Percentiles rank a stretch among this genome's conserved stretches.
Conservation (phyloP, 2,329 filamentous ascomycete genomes). For the Penicillium janthinellum region DNA sequence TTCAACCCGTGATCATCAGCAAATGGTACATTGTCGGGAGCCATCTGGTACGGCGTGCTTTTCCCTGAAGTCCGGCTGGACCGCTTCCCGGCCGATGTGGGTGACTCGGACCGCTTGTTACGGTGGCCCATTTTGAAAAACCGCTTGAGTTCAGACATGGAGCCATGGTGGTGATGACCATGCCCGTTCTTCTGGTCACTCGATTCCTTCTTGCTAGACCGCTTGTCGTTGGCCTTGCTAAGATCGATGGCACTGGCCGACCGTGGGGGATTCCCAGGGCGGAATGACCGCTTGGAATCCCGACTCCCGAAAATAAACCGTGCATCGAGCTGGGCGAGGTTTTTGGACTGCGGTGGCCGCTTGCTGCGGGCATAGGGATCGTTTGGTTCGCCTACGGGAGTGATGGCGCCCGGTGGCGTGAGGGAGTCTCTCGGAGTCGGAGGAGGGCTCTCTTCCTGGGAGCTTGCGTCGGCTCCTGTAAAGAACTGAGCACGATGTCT, state of each 20-base stretch:
- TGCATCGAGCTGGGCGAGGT: slow-evolving; percentile 69
- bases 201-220: slow-evolving; percentile 56
- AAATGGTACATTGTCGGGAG: slow-evolving; percentile 69
- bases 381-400: slow-evolving; percentile 75
- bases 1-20: slow-evolving; percentile 88
- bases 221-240: slow-evolving; percentile 50
- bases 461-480: slow-evolving; percentile 59
- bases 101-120: slow-evolving; percentile 64
- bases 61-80: slow-evolving; percentile 55
- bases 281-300: slow-evolving; percentile 63
- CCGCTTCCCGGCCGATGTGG: slow-evolving; percentile 61
- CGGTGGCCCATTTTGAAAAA: slow-evolving; percentile 83
- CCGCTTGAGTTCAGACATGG: slow-evolving; percentile 93
- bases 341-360: slow-evolving; percentile 68
- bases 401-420: slow-evolving; percentile 71
- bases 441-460: slow-evolving; percentile 64
- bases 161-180: slow-evolving; percentile 61
- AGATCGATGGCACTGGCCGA: slow-evolving; percentile 49
- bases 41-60: slow-evolving; percentile 57
- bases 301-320: slow-evolving; percentile 81
- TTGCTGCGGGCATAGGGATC: slow-evolving; percentile 86
- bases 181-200: slow-evolving; percentile 50
- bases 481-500: slow-evolving; percentile 57
- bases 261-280: slow-evolving; percentile 44
- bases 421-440: slow-evolving; percentile 54